phyloP scores from a whole-genome alignment of 768 basidiomycete species.

The Leccinellum albellum region DNA sequence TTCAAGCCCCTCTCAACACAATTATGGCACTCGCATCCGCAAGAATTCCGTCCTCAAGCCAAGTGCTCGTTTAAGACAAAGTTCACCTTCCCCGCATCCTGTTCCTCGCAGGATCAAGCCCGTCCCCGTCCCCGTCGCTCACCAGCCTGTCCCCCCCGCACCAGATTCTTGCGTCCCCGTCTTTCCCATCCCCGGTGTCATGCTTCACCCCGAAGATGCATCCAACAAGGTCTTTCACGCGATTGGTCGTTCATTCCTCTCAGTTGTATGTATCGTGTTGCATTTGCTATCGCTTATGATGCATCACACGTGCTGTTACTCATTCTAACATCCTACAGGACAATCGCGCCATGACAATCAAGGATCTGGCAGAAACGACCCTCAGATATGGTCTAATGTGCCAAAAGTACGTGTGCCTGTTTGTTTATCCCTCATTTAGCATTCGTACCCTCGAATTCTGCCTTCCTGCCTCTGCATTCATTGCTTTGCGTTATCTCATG shows the following conservation, averaged over 20 bases:
- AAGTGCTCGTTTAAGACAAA: slow-evolving; percentile 46
- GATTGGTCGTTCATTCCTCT: slow-evolving; percentile 67
- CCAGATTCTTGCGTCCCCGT: slow-evolving; percentile 28
- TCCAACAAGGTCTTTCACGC: slow-evolving; percentile 69
- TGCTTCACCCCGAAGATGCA: slow-evolving; percentile 73
- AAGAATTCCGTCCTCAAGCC: slow-evolving; percentile 52
- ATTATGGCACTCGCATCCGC: slow-evolving; percentile 54
- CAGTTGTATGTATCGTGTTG: slow-evolving; percentile 50
- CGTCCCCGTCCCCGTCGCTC: slow-evolving; percentile 23
- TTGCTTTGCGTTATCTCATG: slow-evolving; percentile 12
- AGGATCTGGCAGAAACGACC: slow-evolving; percentile 74
- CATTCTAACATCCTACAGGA: slow-evolving; percentile 39
- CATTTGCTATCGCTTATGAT: slow-evolving; percentile 14
- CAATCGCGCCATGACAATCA: slow-evolving; percentile 83
- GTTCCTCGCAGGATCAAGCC: slow-evolving; percentile 32
- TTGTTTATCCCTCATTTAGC: slow-evolving; percentile 5
- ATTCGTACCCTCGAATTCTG: slow-evolving; percentile 9
- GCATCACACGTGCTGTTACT: slow-evolving; percentile 16
- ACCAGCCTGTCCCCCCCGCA: slow-evolving; percentile 14
- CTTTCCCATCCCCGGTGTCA: slow-evolving; percentile 62
- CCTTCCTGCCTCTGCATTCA: slow-evolving; percentile 3
- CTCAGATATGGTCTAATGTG: slow-evolving; percentile 62
- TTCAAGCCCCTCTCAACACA: slow-evolving; percentile 25
- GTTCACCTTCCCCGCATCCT: slow-evolving; percentile 37
- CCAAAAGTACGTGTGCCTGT: slow-evolving; percentile 58